These are phyloP conservation scores for Trichosporon sp. DNA, from an alignment of 1,284 basidiomycete species.

Conservation along the genomic window DNA sequence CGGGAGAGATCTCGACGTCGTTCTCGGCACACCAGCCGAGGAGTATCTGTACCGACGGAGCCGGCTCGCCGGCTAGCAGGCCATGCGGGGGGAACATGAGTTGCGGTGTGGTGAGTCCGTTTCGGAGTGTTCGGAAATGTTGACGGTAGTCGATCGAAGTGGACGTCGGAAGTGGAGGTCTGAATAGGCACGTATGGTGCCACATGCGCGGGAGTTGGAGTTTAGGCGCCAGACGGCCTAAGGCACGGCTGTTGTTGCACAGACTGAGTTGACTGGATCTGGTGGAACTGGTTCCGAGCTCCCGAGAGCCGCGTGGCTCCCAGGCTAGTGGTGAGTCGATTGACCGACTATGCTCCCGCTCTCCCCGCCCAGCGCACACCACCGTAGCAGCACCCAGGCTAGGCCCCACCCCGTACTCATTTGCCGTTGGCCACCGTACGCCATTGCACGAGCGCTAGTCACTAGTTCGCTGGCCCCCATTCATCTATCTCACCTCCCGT, in stretches of 20 bases:
- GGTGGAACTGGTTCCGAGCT: too few relatives aligned
- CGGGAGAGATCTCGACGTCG: constrained; percentile 26
- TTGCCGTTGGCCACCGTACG: background rate
- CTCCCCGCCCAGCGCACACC: background rate
- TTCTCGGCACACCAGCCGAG: constrained; percentile 34
- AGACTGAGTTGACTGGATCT: too few relatives aligned
- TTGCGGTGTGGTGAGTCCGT: background rate
- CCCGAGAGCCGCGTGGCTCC: background rate
- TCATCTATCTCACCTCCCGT: background rate
- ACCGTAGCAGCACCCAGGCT: background rate
- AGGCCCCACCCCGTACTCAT: background rate
- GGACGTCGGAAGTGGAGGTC: constrained; percentile 23
- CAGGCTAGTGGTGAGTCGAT: background rate
- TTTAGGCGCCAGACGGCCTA: background rate
- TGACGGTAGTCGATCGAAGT: background rate
- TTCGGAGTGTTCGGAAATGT: background rate
- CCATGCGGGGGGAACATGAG: constrained; percentile 23
- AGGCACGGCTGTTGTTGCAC: background rate
- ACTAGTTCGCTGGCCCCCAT: background rate
- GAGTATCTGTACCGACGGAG: constrained; percentile 35
- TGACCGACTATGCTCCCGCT: background rate
- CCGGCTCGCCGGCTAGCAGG: constrained; percentile 20
- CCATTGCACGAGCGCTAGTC: background rate
- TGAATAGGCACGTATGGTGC: background rate
- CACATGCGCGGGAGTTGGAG: background rate